phyloP scores from a whole-genome alignment of 805 yeast species.

The Millerozyma miso region DNA sequence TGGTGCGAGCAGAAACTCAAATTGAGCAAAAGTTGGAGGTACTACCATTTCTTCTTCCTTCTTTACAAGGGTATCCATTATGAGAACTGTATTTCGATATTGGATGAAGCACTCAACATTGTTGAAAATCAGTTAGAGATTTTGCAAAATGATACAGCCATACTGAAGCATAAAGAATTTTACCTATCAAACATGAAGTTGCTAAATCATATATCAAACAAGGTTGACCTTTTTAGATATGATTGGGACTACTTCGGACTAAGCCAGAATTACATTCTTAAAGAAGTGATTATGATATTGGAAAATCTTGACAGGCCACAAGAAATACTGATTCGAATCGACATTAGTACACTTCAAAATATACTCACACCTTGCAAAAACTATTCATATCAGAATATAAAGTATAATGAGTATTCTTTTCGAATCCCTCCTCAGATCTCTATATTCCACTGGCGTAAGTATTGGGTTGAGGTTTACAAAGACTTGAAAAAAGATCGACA shows the following conservation, averaged over 20 bases:
- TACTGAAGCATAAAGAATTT: constrained; percentile 2
- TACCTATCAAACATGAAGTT: not conserved
- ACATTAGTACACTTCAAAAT: not conserved
- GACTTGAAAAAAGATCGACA: not conserved
- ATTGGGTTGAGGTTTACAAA: constrained; percentile 14
- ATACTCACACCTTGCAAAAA: not conserved
- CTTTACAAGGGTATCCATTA: constrained; percentile 16
- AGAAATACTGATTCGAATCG: not conserved
- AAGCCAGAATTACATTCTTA: not conserved
- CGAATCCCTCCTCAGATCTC: constrained; percentile 8
- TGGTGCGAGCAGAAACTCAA: not conserved
- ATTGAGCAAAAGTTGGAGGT: constrained; percentile 8
- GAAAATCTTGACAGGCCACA: not conserved
- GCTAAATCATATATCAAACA: not conserved
- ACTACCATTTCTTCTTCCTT: constrained; percentile 15
- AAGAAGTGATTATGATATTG: not conserved
- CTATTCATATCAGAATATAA: not conserved
- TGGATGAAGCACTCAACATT: constrained; percentile 12
- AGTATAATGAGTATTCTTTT: too few relatives aligned
- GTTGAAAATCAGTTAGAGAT: constrained; percentile 11
- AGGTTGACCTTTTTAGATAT: not conserved
- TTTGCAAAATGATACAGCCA: constrained; percentile 1
- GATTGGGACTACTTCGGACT: constrained; percentile 4
- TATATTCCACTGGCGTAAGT: constrained; percentile 17
- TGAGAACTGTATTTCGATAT: constrained; percentile 11